Base-by-base conservation (phyloP, 768 basidiomycete genomes). In the Suillus variegatus region DNA sequence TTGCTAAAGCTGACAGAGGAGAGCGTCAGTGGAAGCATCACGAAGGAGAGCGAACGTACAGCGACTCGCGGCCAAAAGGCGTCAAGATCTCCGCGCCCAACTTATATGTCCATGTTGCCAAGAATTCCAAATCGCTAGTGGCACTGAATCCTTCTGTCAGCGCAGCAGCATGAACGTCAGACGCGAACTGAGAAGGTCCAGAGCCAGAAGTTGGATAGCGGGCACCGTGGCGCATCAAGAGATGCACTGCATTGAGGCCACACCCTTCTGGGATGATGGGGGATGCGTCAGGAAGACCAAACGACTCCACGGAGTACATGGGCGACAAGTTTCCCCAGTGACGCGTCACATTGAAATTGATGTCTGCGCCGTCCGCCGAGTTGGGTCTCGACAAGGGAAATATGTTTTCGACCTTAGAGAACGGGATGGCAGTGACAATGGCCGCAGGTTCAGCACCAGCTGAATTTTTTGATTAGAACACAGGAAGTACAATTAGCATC, bases 301-400 rank as follows among this genome's bases (percentile, higher is more conserved):
- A 84, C 1, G 82, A 80, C 2, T 79, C 73, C 35, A 86, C 79
- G 13, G 85, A 86, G 67, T 80, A 81, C 80, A 81, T 84, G 1
- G 85, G 85, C 6, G 81, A 75, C 43, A 85, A 79, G 68, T 82
- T 84, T 22, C 84, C 86, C 75, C 81, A 81, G 62, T 81, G 73
- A 60, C 78, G 75, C 43, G 83, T 66, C 20, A 85, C 75, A 61
- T 86, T 76, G 70, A 87, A 87, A n/a, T 32, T 65, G 20, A 64
- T 65, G 41, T 67, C 72, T 22, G 71, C 67, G 20, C 74, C 68
- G 65, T 80, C 77, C 18, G 70, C 67, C 5, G 80, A 76, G 43
- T 72, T 71, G 0, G 79, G 83, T 55, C 75, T 73, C 18, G 84
- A 70, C 14, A 85, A 71, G 25, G 85, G 85, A 64, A 79, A 83